A percentile compares a stretch with the other conserved stretches of the same genome.
phyloP scores from a whole-genome alignment of 768 basidiomycete species.

The Holtermannia corniformis region DNA sequence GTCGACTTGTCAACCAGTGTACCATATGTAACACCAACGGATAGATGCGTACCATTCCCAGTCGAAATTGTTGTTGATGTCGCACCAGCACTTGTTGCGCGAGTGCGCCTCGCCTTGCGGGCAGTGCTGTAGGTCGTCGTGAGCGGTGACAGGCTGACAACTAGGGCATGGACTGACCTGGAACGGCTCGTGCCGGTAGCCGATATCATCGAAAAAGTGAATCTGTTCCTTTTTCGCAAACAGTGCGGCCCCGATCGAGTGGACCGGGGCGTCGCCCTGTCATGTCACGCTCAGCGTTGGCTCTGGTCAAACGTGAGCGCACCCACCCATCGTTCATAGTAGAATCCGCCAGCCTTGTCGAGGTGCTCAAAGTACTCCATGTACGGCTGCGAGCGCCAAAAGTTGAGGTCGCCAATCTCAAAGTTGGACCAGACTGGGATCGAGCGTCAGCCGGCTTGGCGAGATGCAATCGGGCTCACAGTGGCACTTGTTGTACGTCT shows the following conservation, averaged over 20 bases:
- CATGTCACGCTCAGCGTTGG: conserved; percentile 52
- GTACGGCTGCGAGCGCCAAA: conserved; percentile 78
- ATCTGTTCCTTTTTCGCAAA: conserved; percentile 82
- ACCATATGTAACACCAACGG: conserved; percentile 20
- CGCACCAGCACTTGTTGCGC: conserved; percentile 79
- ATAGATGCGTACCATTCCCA: conserved; percentile 35
- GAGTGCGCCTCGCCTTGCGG: conserved; percentile 49
- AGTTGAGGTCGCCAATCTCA: conserved; percentile 73
- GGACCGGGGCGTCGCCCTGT: conserved; percentile 90
- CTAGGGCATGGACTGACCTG: conserved; percentile 62
- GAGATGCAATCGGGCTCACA: conserved; percentile 45
- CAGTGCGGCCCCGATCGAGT: conserved; percentile 81
- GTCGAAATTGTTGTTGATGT: conserved; percentile 62
- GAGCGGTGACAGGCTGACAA: neutral
- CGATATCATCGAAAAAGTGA: conserved; percentile 92
- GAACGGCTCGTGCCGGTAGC: conserved; percentile 88
- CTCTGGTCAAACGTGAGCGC: neutral
- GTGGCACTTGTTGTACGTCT: conserved; percentile 66
- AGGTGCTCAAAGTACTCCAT: conserved; percentile 71
- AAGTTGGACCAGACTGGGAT: conserved; percentile 94
- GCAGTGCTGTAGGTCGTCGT: conserved; percentile 32
- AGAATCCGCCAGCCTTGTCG: conserved; percentile 73
- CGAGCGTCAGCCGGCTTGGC: conserved; percentile 4
- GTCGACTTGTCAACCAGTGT: neutral
- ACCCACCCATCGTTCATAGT: conserved; percentile 61